Conservation (phyloP, 768 basidiomycete genomes). For the Suillus subalutaceus region DNA sequence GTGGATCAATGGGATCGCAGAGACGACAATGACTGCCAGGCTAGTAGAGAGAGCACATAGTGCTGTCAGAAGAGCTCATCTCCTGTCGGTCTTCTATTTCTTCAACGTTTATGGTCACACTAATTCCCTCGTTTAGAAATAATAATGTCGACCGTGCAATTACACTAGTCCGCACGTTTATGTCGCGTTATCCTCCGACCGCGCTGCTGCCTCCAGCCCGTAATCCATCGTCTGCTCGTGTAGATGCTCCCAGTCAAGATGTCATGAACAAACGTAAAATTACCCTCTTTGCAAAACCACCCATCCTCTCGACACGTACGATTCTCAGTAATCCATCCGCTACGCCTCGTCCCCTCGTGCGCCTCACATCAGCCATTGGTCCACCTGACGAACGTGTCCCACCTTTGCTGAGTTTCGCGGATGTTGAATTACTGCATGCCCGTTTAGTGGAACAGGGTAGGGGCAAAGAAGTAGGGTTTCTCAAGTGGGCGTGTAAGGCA, state of each 20-base stretch:
- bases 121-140: constrained; percentile 37
- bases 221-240: neutral
- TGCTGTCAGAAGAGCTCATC: constrained; percentile 65
- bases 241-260: neutral
- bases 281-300: constrained; percentile 42
- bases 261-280: constrained; percentile 11
- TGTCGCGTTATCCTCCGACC: constrained; percentile 62
- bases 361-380: constrained; percentile 58
- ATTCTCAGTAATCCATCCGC: constrained; percentile 39
- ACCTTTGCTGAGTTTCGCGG: constrained; percentile 74
- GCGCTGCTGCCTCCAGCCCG: constrained; percentile 39
- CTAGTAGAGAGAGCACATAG: constrained; percentile 69
- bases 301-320: constrained; percentile 61
- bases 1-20: constrained; percentile 32
- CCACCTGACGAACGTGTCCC: constrained; percentile 80
- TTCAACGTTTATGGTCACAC: neutral
- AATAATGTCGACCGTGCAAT: constrained; percentile 56
- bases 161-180: constrained; percentile 61
- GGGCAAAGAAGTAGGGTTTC: constrained; percentile 57
- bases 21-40: constrained; percentile 37
- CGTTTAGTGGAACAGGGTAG: constrained; percentile 53
- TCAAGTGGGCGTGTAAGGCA: constrained; percentile 74
- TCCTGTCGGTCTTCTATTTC: constrained; percentile 50
- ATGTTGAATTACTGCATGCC: constrained; percentile 81
- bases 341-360: constrained; percentile 63